A percentile compares a stretch with the other conserved stretches of the same genome.
phyloP scores from a whole-genome alignment of 108 stramenopile genomes.

The Skeletonema menzelii region DNA sequence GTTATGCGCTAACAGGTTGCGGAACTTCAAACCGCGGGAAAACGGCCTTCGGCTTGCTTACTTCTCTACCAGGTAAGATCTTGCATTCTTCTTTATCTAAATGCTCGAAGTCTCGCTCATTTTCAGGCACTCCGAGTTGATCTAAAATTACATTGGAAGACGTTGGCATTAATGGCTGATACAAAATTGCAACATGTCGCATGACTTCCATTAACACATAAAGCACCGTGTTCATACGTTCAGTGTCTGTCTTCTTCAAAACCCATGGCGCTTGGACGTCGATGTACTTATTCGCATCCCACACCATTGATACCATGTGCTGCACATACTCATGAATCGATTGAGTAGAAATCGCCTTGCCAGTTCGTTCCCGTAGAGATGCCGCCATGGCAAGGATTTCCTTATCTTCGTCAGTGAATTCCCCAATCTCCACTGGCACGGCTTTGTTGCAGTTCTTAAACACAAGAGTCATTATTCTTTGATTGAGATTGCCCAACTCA shows the following conservation, averaged over 20 bases:
- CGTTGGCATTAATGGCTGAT: conserved; percentile 93
- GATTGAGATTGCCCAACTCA: conserved; percentile 93
- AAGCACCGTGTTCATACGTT: conserved; percentile 83
- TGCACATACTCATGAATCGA: conserved; percentile 83
- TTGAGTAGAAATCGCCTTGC: conserved; percentile 61
- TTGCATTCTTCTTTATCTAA: conserved; percentile 52
- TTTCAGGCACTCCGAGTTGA: conserved; percentile 76
- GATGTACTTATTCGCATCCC: conserved; percentile 93
- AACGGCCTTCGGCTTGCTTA: conserved; percentile 69
- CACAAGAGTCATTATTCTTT: conserved; percentile 85
- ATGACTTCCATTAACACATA: conserved; percentile 92
- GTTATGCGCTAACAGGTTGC: background rate
- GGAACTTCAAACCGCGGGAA: conserved; percentile 82
- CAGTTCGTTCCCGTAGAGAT: conserved; percentile 49
- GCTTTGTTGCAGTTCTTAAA: conserved; percentile 87
- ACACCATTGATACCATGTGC: conserved; percentile 77
- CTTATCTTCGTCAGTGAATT: conserved; percentile 69
- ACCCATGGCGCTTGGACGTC: conserved; percentile 92
- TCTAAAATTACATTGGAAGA: conserved; percentile 87
- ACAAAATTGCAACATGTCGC: conserved; percentile 81
- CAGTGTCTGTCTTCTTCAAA: conserved; percentile 84
- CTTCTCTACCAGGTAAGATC: conserved; percentile 54
- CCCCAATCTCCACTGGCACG: conserved; percentile 53
- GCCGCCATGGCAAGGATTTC: conserved; percentile 62
- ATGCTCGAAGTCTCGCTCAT: conserved; percentile 76